Evolutionary conservation across 768 basidiomycete genomes (phyloP), one percentile per base, ranked within the genome.

Genomic region (Goffeauzyma gilvescens): DNA sequence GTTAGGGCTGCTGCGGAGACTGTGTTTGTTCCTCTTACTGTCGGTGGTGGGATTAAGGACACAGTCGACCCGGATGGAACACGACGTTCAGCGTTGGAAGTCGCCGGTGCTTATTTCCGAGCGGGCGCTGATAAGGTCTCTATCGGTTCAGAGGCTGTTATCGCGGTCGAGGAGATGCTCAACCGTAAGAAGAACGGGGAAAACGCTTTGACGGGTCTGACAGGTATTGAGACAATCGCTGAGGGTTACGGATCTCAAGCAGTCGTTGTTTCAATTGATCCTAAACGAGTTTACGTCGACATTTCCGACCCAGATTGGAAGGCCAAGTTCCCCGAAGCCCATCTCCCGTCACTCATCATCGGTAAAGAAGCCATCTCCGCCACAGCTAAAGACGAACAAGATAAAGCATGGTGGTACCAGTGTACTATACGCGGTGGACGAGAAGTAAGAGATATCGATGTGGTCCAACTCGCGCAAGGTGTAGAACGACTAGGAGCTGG

Each of bases 71-170:
- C 93, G 0, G 93, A 98, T 62, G 89, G 87, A 26, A 90, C 87
- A 5, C 68, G 67, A 46, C 80, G 75, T 48, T 70, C 74, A 22
- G 93, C 93, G 12, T 71, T 93, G 44, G 89, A 96, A 62, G 93
- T 96, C 36, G 93, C 93, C 3, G 80, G 83, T 7, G 75, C 79
- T 12, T 98, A 98, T 66, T 98, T 98, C 67, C 78, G 93, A 24
- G 85, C 81, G 4, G 93, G 93, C 4, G 93, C 93, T 7, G 93
- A 98, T 68, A 98, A 98, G 67, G 89, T 98, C 36, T 87, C 83
- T 60, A 87, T 98, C 61, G 90, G 90, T 14, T 81, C 79, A 22
- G 93, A 98, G 53, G 90, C 93, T 1, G 93, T 96, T 14, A 75
- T 79, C 49, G 84, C 87, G 18, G 87, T 93, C 42, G 90, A 96